Base-by-base conservation (phyloP, 1,284 basidiomycete genomes). In the Microbotryum silenes-acaulis region DNA sequence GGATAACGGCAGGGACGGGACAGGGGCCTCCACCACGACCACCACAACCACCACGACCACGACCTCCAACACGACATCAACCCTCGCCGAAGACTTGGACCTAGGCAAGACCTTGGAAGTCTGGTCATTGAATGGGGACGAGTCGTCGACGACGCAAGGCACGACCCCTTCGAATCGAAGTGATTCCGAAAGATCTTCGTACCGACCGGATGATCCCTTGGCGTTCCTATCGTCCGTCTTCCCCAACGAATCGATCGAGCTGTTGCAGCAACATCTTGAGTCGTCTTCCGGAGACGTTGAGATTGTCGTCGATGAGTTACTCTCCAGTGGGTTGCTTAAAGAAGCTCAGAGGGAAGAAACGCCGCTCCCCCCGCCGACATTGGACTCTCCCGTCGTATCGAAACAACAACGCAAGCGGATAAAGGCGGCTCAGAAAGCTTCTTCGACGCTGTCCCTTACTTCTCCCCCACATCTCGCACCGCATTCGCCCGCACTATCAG, bases 211-310 rank as follows among this genome's bases (percentile, higher is more conserved):
- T 50, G 67, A 68, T 42, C 67, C 67, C 45, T 57, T 68, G 52
- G 62, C 60, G 5, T 66, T 68, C 57, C 54, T 68, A 25, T 61
- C 59, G 14, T 51, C 56, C 37, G 61, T 68, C 10, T 68, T 68
- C 18, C 67, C 67, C 14, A 53, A 64, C 52, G 45, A 61, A n/a
- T 56, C 59, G 18, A 33, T 65, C 51, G 50, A 51, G 2, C n/a
- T 47, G 14, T 51, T 64, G 47, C 58, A 60, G 37, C 21, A 56
- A 21, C 61, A 59, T 51, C 60, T 66, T 31, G 52, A 25, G 47
- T 45, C 51, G 4, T 54, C 46, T 9, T 59, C 42, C 9, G 56
- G 46, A 1, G 55, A 61, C 12, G 23, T 60, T 0, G 49, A 57
- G 2, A 25, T 31, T 6, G 42, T 59, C 44, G 60, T 66, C 31